Evolutionary conservation across 768 basidiomycete species (phyloP), one percentile per base, ranked within the genome.

Genomic region (Candolleomyces eurysporus): DNA sequence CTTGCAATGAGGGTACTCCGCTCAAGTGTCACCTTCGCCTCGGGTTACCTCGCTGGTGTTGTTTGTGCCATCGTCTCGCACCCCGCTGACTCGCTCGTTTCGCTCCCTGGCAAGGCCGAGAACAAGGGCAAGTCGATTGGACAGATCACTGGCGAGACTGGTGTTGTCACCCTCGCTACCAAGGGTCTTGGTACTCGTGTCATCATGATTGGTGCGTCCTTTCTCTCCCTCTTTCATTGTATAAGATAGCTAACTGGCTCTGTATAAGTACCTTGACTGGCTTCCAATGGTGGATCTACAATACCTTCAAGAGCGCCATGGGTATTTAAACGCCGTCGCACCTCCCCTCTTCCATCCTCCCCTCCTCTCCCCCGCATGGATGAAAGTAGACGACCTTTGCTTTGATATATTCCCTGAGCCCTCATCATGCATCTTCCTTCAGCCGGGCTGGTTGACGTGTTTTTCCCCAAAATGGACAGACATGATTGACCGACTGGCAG

Each of bases 51-150:
- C 69, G 92, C 95, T 72, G 96, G 96, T 88, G 88, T 97, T 69
- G 86, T 96, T 72, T 96, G 94, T 73, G 96, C 96, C 67, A 79
- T 94, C 75, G 96, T 98, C 74, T 98, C 96, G 17, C 95, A 98
- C 74, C 95, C 95, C 53, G 95, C 95, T 67, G 95, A 98, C 75
- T 90, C 95, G 45, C 76, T 98, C 65, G 90, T 97, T 66, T 96
- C 94, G 61, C 87, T 87, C 75, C 94, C 96, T 78, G 94, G 95
- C 74, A 98, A 98, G 83, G 82, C 86, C 63, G 73, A 81, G 64
- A 91, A 93, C 83, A 89, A 85, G 80, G 91, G 91, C 79, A 93
- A 94, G 81, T 77, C 81, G 53, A 72, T 87, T 61, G 90, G 89
- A 11, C 66, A 80, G 63, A 91, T 95, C 65, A 84, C 87, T 31